phyloP scores from a whole-genome alignment of 179 eudicot species.

The Dionaea muscipula region DNA sequence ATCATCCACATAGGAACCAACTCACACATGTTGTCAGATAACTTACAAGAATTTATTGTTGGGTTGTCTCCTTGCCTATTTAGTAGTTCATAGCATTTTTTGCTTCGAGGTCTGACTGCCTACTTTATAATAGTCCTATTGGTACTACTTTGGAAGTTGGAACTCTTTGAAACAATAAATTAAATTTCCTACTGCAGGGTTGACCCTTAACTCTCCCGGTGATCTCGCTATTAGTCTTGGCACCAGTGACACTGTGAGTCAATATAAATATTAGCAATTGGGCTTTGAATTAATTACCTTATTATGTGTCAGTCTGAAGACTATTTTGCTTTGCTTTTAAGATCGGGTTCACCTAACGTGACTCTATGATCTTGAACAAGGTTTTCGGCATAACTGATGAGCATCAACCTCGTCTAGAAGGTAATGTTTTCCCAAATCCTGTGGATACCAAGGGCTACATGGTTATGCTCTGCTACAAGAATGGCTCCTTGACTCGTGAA shows the following conservation, averaged over 20 bases:
- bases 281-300: not conserved
- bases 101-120: conserved; percentile 35
- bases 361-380: conserved; percentile 21
- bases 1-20: no score
- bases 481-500: conserved; percentile 77
- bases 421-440: conserved; percentile 94
- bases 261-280: not conserved
- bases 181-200: conserved; percentile 29
- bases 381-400: conserved; percentile 86
- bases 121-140: not conserved
- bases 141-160: not conserved
- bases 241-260: conserved; percentile 55
- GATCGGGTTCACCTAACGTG: conserved; percentile 1
- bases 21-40: no score
- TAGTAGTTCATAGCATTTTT: no score
- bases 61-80: no score
- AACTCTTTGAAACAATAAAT: not conserved
- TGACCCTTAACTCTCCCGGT: conserved; percentile 80
- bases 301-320: no score
- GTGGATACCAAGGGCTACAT: conserved; percentile 71
- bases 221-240: conserved; percentile 97
- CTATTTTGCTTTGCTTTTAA: no score
- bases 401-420: conserved; percentile 77
- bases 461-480: conserved; percentile 78
- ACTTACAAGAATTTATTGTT: no score